phyloP scores from a whole-genome alignment of 2,329 filamentous ascomycete species.

The Diaporthe aspalathi region DNA sequence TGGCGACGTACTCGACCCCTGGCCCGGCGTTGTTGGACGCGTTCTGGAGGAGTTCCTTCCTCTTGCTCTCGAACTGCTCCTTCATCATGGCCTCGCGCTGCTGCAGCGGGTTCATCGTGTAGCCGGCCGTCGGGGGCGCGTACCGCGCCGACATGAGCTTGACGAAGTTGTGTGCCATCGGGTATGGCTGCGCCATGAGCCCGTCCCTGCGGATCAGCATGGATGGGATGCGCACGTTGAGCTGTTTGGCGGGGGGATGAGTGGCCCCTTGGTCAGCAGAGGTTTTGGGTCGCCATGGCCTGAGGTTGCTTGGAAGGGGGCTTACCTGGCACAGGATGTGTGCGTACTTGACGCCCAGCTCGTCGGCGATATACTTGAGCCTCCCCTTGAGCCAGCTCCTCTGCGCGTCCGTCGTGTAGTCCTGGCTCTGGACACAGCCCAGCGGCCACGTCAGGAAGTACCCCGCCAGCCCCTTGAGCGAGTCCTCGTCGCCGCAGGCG shows the following conservation, averaged over 20 bases:
- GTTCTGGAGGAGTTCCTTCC: slow-evolving; percentile 55
- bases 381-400: slow-evolving; percentile 66
- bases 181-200: slow-evolving; percentile 58
- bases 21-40: slow-evolving; percentile 52
- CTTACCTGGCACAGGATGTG: slow-evolving; percentile 63
- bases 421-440: slow-evolving; percentile 63
- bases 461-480: slow-evolving; percentile 65
- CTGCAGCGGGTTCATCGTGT: slow-evolving; percentile 57
- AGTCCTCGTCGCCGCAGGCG: slow-evolving; percentile 61
- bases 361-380: slow-evolving; percentile 64
- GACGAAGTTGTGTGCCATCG: slow-evolving; percentile 56
- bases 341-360: slow-evolving; percentile 69
- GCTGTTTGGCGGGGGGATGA: slow-evolving; percentile 48
- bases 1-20: slow-evolving; percentile 52
- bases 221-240: slow-evolving; percentile 69
- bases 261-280: slow-evolving; percentile 15
- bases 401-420: slow-evolving; percentile 70
- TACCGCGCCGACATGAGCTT: slow-evolving; percentile 56
- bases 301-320: neutral
- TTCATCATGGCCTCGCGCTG: slow-evolving; percentile 61
- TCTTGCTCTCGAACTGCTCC: slow-evolving; percentile 56
- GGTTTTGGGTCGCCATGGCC: neutral
- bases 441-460: slow-evolving; percentile 72
- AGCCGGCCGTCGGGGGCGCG: slow-evolving; percentile 50
- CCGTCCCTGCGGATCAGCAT: slow-evolving; percentile 70